These are phyloP conservation scores for Onygenales sp. DNA, from an alignment of 2,329 filamentous ascomycete genomes.

Conservation along the genomic window DNA sequence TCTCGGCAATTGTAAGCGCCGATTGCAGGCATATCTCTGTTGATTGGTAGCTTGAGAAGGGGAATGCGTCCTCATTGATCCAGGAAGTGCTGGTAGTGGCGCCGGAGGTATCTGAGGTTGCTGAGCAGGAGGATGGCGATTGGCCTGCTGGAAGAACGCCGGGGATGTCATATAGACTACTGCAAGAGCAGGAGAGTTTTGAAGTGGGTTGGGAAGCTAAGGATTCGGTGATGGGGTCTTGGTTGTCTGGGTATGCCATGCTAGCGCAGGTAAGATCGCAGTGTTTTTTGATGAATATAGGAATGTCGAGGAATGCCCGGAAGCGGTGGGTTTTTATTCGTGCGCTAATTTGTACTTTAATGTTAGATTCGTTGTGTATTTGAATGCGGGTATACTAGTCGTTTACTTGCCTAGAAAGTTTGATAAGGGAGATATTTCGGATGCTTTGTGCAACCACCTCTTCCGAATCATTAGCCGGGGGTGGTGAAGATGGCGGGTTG, in stretches of 20 bases:
- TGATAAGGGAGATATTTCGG: conserved; percentile 33
- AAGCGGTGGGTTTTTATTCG: conserved; percentile 39
- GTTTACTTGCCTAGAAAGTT: conserved; percentile 29
- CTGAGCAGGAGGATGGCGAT: conserved; percentile 22
- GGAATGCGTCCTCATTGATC: conserved; percentile 22
- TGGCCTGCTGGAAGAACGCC: conserved; percentile 21
- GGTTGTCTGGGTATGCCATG: conserved; percentile 6
- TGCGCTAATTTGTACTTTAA: conserved; percentile 20
- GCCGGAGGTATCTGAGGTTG: conserved; percentile 14
- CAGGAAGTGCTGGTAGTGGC: conserved; percentile 14
- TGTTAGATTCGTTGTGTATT: background rate
- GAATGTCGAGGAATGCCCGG: conserved; percentile 36
- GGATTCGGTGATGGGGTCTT: background rate
- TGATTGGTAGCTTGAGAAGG: conserved; percentile 33
- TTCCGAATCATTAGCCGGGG: conserved; percentile 22
- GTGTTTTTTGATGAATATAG: conserved; percentile 36
- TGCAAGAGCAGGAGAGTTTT: conserved; percentile 24
- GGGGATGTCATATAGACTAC: conserved; percentile 21
- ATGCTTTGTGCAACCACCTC: conserved; percentile 30
- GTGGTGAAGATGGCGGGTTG: conserved; percentile 15
- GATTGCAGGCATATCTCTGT: conserved; percentile 32
- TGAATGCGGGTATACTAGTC: background rate
- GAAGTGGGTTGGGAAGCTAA: conserved; percentile 15
- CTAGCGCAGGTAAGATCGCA: conserved; percentile 27
- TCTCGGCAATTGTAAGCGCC: conserved; percentile 30